Base-by-base conservation (phyloP, 352 stramenopile species). In the Phytophthora idaei region DNA sequence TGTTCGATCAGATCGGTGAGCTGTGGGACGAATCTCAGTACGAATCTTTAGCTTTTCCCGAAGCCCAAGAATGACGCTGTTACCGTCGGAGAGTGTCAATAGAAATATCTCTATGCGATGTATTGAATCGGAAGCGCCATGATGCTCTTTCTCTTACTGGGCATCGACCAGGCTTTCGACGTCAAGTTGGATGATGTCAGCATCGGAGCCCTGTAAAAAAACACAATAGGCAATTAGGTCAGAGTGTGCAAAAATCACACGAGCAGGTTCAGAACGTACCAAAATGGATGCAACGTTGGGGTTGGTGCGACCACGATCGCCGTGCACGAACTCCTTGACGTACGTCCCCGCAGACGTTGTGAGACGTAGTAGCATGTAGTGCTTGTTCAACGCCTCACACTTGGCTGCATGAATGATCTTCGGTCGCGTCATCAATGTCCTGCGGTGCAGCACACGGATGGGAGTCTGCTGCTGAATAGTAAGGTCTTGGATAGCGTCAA, bases 261-360 rank as follows among this genome's bases (percentile, higher is more conserved):
- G 2, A 21, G 28, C 17, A 66, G 5, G 31, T 34, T 39, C 47
- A 27, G 5, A 60, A 67, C 74, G 8, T 81, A 90, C 89, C 49
- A 99, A 73, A 61, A 98, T 87, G 10, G 86, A 84, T 5, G 88
- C 81, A 9, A 99, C 82, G 71, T 96, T 99, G 11, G 98, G 98
- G 62, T 89, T 64, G n/a, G 98, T 99, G 49, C 98, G 89, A 9
- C 97, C 97, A 36, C 98, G 93, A 83, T 99, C 98, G 15, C 97
- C 97, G 75, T 99, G 97, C 25, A 99, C 95, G 76, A 99, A 99
- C 81, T 99, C 98, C 73, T 99, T 99, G 45, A 99, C 97, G 73
- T 99, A 99, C 8, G 97, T 99, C 46, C 95, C 95, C 4, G 96
- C 97, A 34, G 90, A 98, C 3, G 97, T 99, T 34, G 84, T 95